Conservation (phyloP, 1,139 yeast genomes). For the Meyerozyma guilliermondii region DNA sequence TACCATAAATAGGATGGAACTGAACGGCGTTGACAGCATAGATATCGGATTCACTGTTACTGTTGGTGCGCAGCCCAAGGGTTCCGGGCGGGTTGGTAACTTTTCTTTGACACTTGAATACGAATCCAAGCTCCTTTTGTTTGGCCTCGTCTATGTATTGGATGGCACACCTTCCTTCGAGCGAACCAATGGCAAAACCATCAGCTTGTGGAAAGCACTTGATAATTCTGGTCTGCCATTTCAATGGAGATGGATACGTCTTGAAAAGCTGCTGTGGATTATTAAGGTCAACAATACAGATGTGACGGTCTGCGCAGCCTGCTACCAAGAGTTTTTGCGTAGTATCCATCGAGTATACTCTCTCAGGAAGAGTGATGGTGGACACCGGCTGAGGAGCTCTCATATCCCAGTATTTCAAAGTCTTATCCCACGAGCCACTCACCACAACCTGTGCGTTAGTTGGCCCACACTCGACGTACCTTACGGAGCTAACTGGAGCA, state of each 20-base stretch:
- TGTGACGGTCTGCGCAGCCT: constrained; percentile 88
- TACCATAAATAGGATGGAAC: constrained; percentile 87
- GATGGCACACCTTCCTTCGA: constrained; percentile 97
- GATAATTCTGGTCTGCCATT: constrained; percentile 82
- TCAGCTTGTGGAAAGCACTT: constrained; percentile 85
- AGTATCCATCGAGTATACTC: constrained; percentile 88
- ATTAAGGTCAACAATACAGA: constrained; percentile 69
- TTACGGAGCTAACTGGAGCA: constrained; percentile 69
- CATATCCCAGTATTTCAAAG: constrained; percentile 90
- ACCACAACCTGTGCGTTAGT: constrained; percentile 79
- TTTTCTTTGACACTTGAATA: constrained; percentile 91
- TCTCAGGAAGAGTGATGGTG: constrained; percentile 78
- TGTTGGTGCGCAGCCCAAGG: constrained; percentile 28
- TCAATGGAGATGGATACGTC: constrained; percentile 71
- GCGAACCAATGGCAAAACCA: constrained; percentile 89
- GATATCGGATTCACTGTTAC: constrained; percentile 46
- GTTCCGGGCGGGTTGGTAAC: constrained; percentile 19
- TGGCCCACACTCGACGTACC: constrained; percentile 81
- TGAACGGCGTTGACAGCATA: constrained; percentile 77
- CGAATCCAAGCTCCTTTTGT: constrained; percentile 69
- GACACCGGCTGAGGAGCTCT: constrained; percentile 83
- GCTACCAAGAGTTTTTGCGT: constrained; percentile 79
- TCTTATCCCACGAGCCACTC: constrained; percentile 96
- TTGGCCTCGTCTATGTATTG: constrained; percentile 85
- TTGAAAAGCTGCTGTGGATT: constrained; percentile 84